Base-by-base conservation (phyloP, 768 basidiomycete species). In the Cystofilobasidium macerans region DNA sequence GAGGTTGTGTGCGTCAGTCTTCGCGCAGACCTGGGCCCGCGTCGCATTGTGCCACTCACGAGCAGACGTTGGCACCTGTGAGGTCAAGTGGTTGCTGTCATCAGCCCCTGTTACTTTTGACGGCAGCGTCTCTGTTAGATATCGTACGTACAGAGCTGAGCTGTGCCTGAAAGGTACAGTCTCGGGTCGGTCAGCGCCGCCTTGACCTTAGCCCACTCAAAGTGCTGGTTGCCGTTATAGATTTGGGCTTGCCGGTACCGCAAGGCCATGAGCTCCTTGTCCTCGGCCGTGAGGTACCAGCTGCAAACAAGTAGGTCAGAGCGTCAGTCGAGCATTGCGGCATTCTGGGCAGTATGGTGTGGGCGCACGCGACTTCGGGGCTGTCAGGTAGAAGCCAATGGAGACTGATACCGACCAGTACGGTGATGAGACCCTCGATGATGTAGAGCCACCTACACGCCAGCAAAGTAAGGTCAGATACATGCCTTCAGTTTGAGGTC, bases 371-470 rank as follows among this genome's bases (percentile, higher is more conserved):
- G 4, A 57, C 54, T 14, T 69, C 68, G 38, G 71, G 68, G 16
- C 63, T 40, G 64, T 73, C 69, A 13, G 72, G 71, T 5, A 73
- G 57, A 26, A 66, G 53, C 61, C 67, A 72, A 43, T 64, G 70
- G 14, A 70, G 47, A 1, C 69, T 53, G 14, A 62, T 60, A 3
- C 68, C 70, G 16, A 71, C 51, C 20, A 63, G 48, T 42, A 72
- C 64, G 4, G 72, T 72, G 24, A 73, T 62, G 57, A 65, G 33
- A 24, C 72, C 72, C 62, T 73, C 72, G 57, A 71, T 51, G 61
- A 69, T 59, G 58, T 62, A 69, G 12, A 70, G 40, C 71, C 70
- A 9, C 64, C 30, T 16, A n/a, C n/a, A n/a, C n/a, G 30, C 26
- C 0, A 61, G 26, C 0, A 71, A 43, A 38, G 24, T 14, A 7